A percentile compares a stretch with the other conserved stretches of the same genome.
Conservation (phyloP, 2,329 filamentous ascomycete genomes). For the Dendrostoma leiphaemia region DNA sequence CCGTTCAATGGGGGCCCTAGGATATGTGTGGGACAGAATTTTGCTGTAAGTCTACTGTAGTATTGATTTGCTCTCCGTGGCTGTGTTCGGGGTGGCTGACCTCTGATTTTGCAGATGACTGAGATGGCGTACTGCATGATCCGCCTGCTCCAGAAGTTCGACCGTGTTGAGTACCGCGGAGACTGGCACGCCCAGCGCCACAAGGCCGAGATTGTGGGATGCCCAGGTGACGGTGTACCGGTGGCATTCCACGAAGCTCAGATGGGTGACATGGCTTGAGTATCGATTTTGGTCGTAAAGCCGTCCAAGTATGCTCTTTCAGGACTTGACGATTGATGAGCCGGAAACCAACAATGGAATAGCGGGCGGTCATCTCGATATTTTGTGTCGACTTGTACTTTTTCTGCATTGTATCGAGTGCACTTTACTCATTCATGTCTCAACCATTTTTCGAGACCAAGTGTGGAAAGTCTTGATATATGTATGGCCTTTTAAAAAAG, state of each 20-base stretch:
- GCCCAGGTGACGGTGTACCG: slow-evolving; percentile 40
- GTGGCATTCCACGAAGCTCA: slow-evolving; percentile 36
- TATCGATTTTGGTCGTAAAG: too few relatives aligned
- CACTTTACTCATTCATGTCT: too few relatives aligned
- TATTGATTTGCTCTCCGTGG: slow-evolving; percentile 31
- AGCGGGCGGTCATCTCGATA: too few relatives aligned
- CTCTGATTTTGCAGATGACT: slow-evolving; percentile 28
- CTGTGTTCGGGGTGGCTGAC: slow-evolving; percentile 8
- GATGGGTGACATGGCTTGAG: slow-evolving; percentile 22
- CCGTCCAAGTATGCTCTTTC: too few relatives aligned
- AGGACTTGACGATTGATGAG: too few relatives aligned
- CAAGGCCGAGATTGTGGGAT: slow-evolving; percentile 43
- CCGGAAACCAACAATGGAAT: too few relatives aligned
- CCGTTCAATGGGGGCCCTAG: slow-evolving; percentile 38
- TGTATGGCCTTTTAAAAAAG: too few relatives aligned
- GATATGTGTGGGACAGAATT: slow-evolving; percentile 58
- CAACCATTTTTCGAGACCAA: too few relatives aligned
- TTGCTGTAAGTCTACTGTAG: slow-evolving; percentile 38
- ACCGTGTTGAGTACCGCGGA: slow-evolving; percentile 47
- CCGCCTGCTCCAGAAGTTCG: slow-evolving; percentile 59
- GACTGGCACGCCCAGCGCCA: slow-evolving; percentile 43
- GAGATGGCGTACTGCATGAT: slow-evolving; percentile 31
- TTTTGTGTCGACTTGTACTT: too few relatives aligned
- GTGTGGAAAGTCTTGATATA: too few relatives aligned
- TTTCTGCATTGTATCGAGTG: too few relatives aligned